A percentile compares a stretch with the other conserved stretches of the same genome.
Conservation (phyloP, 352 stramenopile genomes). For the Pythium diclinum region DNA sequence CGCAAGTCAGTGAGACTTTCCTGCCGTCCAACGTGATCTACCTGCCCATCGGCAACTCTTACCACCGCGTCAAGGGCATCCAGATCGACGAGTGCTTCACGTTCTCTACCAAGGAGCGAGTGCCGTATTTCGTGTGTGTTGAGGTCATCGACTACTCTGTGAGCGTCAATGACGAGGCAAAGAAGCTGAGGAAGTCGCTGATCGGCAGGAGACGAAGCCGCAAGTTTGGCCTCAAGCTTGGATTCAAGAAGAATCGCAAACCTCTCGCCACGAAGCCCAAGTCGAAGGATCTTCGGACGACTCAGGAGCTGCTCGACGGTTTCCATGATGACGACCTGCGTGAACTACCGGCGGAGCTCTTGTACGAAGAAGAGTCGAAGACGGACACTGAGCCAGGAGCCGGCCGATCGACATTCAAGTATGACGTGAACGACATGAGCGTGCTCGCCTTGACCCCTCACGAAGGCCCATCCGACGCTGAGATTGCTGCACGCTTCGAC, state of each 20-base stretch:
- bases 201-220: conserved; percentile 6
- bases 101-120: conserved; percentile 82
- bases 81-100: conserved; percentile 75
- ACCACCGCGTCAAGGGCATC: conserved; percentile 71
- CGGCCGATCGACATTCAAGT: neutral
- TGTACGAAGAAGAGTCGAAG: conserved; percentile 36
- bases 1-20: conserved; percentile 44
- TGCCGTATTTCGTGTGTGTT: conserved; percentile 79
- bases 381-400: neutral
- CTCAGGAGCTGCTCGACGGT: conserved; percentile 6
- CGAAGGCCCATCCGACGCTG: neutral
- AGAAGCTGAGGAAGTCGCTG: conserved; percentile 12
- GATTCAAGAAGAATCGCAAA: conserved; percentile 25
- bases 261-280: neutral
- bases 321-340: conserved; percentile 5
- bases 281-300: conserved; percentile 1
- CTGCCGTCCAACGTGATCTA: conserved; percentile 78
- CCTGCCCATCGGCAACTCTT: conserved; percentile 70
- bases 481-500: conserved; percentile 18
- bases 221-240: conserved; percentile 23
- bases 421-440: conserved; percentile 8
- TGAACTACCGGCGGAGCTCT: conserved; percentile 12
- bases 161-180: neutral
- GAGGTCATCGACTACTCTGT: conserved; percentile 77
- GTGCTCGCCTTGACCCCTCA: conserved; percentile 23